Evolutionary conservation across 2,329 filamentous ascomycete genomes (phyloP).

Genomic region (Chaetomium sp.): DNA sequence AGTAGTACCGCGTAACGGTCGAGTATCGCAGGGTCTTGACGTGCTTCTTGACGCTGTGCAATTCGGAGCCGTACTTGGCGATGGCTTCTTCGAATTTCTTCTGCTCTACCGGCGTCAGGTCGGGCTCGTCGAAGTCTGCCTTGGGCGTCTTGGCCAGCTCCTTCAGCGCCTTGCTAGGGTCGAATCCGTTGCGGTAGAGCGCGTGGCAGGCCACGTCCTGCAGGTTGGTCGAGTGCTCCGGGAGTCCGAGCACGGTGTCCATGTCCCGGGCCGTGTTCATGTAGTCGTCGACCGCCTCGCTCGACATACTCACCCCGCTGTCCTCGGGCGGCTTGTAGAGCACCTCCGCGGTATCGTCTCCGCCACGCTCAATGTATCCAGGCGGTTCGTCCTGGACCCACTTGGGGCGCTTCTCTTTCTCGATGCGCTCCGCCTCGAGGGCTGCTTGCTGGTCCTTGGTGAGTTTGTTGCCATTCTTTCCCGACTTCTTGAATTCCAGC

Average conservation of each 20-base stretch:
- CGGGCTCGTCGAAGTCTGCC: conserved; percentile 75
- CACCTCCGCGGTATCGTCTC: conserved; percentile 73
- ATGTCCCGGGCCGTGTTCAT: conserved; percentile 63
- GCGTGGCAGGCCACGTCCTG: conserved; percentile 75
- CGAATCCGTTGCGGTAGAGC: conserved; percentile 65
- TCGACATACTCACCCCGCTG: conserved; percentile 38
- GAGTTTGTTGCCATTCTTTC: conserved; percentile 70
- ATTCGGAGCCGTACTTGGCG: conserved; percentile 82
- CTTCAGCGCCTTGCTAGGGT: conserved; percentile 63
- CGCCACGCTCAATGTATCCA: conserved; percentile 78
- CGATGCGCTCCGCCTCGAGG: conserved; percentile 73
- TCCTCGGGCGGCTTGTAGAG: conserved; percentile 70
- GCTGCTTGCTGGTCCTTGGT: conserved; percentile 75
- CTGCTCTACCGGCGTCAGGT: conserved; percentile 67
- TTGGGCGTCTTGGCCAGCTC: conserved; percentile 62
- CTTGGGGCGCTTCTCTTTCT: conserved; percentile 76
- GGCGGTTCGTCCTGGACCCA: conserved; percentile 89
- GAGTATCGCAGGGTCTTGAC: conserved; percentile 76
- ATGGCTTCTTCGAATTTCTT: conserved; percentile 93
- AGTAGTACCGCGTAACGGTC: conserved; percentile 87
- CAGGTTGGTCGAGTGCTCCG: conserved; percentile 74
- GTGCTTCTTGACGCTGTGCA: conserved; percentile 74
- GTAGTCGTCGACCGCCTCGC: conserved; percentile 65
- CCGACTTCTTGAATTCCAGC: conserved; percentile 73
- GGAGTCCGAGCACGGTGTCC: conserved; percentile 61